These are phyloP conservation scores for Pinus albicaulis DNA, from an alignment of 75 land plant genomes.

Conservation along the genomic window DNA sequence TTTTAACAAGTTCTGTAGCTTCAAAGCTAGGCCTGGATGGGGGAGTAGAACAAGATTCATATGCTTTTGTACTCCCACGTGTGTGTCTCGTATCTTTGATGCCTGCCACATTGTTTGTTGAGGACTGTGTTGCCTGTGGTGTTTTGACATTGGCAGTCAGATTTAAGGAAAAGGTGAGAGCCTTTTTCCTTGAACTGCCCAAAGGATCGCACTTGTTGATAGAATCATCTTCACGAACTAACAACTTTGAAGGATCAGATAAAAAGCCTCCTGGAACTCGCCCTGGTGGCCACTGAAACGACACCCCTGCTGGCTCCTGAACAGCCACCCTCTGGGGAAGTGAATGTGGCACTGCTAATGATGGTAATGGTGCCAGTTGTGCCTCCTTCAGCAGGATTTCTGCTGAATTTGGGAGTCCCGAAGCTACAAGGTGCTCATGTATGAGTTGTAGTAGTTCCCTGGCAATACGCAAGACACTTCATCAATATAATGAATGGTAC, in stretches of 20 bases:
- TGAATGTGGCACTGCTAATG: slow-evolving; percentile 42
- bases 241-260: slow-evolving; percentile 22
- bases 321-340: slow-evolving; percentile 38
- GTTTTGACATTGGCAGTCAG: slow-evolving; percentile 23
- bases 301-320: slow-evolving; percentile 41
- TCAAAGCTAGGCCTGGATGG: slow-evolving; percentile 19
- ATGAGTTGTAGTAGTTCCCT: slow-evolving; percentile 95
- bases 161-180: slow-evolving; percentile 48
- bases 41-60: slow-evolving; percentile 17
- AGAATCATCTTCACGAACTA: slow-evolving; percentile 40
- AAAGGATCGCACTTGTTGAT: slow-evolving; percentile 26
- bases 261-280: slow-evolving; percentile 65
- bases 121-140: slow-evolving; percentile 14
- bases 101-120: slow-evolving; percentile 14
- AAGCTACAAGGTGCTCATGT: slow-evolving; percentile 88
- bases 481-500: not conserved
- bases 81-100: slow-evolving; percentile 13
- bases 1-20: slow-evolving; percentile 31
- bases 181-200: slow-evolving; percentile 49
- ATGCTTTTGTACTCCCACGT: slow-evolving; percentile 5
- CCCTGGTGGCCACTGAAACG: slow-evolving; percentile 81
- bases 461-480: slow-evolving; percentile 13
- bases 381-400: slow-evolving; percentile 77
- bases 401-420: slow-evolving; percentile 75
- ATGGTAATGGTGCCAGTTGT: slow-evolving; percentile 79